phyloP scores from a whole-genome alignment of 2,329 filamentous ascomycete genomes.

The Aspergillus spinulosporus region DNA sequence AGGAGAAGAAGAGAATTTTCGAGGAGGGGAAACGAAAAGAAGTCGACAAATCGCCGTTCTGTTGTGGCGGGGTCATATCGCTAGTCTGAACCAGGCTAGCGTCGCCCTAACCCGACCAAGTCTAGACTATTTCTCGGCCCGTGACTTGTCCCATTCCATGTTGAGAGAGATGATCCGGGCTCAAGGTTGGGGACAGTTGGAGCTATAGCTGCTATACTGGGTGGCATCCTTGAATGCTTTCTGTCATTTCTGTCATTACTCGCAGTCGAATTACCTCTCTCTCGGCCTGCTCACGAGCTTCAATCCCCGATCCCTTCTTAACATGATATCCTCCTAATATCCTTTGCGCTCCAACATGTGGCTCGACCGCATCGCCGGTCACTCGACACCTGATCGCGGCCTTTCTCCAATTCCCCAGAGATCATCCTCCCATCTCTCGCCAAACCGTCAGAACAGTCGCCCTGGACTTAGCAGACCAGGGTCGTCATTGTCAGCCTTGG shows the following conservation, averaged over 20 bases:
- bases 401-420: slow-evolving; percentile 70
- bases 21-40: not conserved
- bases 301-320: not conserved
- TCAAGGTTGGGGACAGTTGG: not conserved
- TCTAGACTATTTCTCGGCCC: slow-evolving; percentile 2
- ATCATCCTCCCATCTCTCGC: slow-evolving; percentile 67
- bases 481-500: slow-evolving; percentile 75
- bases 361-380: slow-evolving; percentile 81
- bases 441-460: slow-evolving; percentile 67
- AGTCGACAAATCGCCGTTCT: slow-evolving; percentile 27
- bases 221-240: not conserved
- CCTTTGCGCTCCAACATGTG: slow-evolving; percentile 62
- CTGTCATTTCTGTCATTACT: not conserved
- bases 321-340: slow-evolving; percentile 1
- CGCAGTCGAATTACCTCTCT: not conserved
- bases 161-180: not conserved
- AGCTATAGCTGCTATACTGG: not conserved
- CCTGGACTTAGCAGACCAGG: slow-evolving; percentile 68
- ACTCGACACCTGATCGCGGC: slow-evolving; percentile 65
- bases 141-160: not conserved
- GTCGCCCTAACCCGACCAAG: slow-evolving; percentile 1
- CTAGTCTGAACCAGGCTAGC: slow-evolving; percentile 31
- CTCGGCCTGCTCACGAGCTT: not conserved
- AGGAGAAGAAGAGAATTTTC: slow-evolving; percentile 22
- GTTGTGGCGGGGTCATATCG: slow-evolving; percentile 36